Evolutionary conservation across 371 early-diverging fungal species (phyloP), one percentile per base, ranked within the genome.

Genomic region (Mucor ambiguus): DNA sequence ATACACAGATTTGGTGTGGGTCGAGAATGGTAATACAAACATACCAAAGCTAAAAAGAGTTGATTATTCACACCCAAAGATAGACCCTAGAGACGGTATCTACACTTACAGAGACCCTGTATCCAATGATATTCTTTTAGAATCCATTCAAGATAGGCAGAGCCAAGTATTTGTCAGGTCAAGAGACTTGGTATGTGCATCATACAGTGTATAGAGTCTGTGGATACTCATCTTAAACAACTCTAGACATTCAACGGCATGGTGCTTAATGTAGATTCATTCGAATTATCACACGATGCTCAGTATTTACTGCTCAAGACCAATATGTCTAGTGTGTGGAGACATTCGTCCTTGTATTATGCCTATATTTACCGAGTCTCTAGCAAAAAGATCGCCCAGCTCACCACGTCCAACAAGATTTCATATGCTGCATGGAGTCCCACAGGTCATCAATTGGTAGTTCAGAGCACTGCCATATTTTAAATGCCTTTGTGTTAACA

Each of bases 331-430:
- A 88, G 87, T 69, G 89, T 90, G 76, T 97, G 93, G 93, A 84
- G 97, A 56, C 93, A 94, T 73, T 94, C 95, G 0, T 90, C 81
- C 67, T 84, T 81, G 63, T 90, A 92, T 18, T 87, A 90, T 29
- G 94, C 95, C 69, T 89, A 84, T 61, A 69, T 96, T 26, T 95
- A 87, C 77, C 85, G 85, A 67, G 81, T 86, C 37, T 78, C 84
- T 5, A 79, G 77, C 22, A 82, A 84, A 46, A 76, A 68, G n/a
- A 72, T 90, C 16, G 59, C 64, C 0, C 89, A 92, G 12, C 81
- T 97, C 30, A 80, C 88, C 2, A 66, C 73, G 0, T 67, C 81
- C 0, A 79, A 74, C 64, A 78, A 64, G 71, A 89, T 82, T 26
- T 76, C 72, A 61, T 90, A 85, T 70, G 94, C 91, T 12, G 75